A percentile compares a stretch with the other conserved stretches of the same genome.
These are phyloP conservation scores for Erythrophleum fordii DNA, from an alignment of 306 rosid species.

Conservation along the genomic window DNA sequence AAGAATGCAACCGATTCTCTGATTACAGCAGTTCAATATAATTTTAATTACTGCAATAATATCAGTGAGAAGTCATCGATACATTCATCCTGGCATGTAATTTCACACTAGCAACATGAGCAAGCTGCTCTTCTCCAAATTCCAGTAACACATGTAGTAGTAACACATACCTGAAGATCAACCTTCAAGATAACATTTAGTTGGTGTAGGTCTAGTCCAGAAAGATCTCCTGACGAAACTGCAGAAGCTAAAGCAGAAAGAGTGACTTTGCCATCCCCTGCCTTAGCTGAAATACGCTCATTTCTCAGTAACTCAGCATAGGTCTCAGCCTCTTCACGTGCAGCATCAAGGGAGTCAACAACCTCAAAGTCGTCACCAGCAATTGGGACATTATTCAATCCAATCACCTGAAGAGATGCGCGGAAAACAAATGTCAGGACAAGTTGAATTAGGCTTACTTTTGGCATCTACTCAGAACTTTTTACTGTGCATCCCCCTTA, in stretches of 20 bases:
- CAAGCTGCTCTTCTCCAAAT: constrained; percentile 4
- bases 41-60: constrained; percentile 14
- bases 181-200: constrained; percentile 87
- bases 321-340: constrained; percentile 85
- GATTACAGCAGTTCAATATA: constrained; percentile 16
- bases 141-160: constrained; percentile 19
- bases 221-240: constrained; percentile 73
- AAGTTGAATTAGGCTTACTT: no score
- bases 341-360: constrained; percentile 77
- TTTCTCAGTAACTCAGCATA: constrained; percentile 70
- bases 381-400: constrained; percentile 83
- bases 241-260: constrained; percentile 98
- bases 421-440: no score
- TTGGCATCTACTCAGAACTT: no score
- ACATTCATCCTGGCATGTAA: no score
- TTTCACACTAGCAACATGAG: neutral
- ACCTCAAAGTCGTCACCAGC: constrained; percentile 96
- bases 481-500: no score
- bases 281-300: constrained; percentile 89
- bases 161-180: constrained; percentile 95
- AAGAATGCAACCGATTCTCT: neutral
- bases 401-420: constrained; percentile 64
- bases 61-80: no score
- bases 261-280: constrained; percentile 93
- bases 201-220: constrained; percentile 95